phyloP scores from a whole-genome alignment of 257 asterid species.

The Asclepias syriaca region DNA sequence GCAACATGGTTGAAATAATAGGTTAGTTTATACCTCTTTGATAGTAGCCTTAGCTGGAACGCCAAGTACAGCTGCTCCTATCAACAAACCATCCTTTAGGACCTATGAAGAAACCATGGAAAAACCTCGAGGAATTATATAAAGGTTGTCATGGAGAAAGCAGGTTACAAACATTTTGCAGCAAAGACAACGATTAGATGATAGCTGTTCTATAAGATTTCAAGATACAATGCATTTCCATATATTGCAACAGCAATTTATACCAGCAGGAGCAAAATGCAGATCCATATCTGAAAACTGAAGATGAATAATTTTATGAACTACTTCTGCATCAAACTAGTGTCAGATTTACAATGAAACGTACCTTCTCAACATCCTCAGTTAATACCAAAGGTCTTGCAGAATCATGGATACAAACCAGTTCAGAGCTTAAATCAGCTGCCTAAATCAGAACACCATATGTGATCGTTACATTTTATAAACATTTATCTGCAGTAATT shows the following conservation, averaged over 20 bases:
- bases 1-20: neutral
- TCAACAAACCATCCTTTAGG: slow-evolving; percentile 65
- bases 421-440: slow-evolving; percentile 62
- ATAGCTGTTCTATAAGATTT: too few relatives aligned
- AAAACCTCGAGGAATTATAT: neutral
- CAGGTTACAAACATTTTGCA: neutral
- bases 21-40: slow-evolving; percentile 55
- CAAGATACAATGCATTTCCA: too few relatives aligned
- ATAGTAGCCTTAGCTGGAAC: slow-evolving; percentile 97
- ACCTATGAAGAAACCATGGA: slow-evolving; percentile 47
- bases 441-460: slow-evolving; percentile 42
- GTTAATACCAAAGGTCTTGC: slow-evolving; percentile 86
- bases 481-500: too few relatives aligned
- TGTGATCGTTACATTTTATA: neutral
- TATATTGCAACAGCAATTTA: too few relatives aligned
- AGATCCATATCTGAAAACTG: neutral
- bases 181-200: too few relatives aligned
- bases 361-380: slow-evolving; percentile 73
- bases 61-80: slow-evolving; percentile 98
- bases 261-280: neutral
- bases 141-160: neutral
- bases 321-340: neutral
- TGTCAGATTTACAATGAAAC: neutral
- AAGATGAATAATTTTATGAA: neutral
- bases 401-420: slow-evolving; percentile 94